Percentiles rank a stretch among this genome's conserved stretches.
Evolutionary conservation across 345 rosid species (phyloP).

Genomic region (Microthlaspi erraticum): DNA sequence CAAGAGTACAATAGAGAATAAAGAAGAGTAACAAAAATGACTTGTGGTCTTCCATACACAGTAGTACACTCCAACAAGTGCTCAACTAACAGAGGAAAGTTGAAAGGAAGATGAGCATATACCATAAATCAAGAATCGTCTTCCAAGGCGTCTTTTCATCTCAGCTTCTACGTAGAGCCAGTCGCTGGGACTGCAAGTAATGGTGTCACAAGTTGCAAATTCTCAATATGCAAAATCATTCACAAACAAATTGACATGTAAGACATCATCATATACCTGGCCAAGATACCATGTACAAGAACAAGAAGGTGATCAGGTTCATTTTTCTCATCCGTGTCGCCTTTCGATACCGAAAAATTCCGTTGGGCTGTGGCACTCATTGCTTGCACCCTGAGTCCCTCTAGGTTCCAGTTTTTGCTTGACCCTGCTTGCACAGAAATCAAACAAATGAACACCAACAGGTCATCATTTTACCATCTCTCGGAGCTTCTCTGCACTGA

Average conservation of each 20-base stretch:
- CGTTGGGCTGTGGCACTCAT: slow-evolving; percentile 69
- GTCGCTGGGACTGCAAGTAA: slow-evolving; percentile 82
- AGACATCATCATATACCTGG: slow-evolving; percentile 64
- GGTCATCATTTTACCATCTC: neutral
- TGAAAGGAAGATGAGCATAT: slow-evolving; percentile 36
- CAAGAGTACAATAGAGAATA: neutral
- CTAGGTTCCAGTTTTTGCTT: slow-evolving; percentile 54
- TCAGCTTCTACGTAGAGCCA: slow-evolving; percentile 97
- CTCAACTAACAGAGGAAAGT: slow-evolving; percentile 13
- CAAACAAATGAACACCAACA: slow-evolving; percentile 11
- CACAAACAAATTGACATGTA: neutral
- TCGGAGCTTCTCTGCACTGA: neutral
- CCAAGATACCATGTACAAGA: slow-evolving; percentile 96
- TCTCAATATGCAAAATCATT: slow-evolving; percentile 6
- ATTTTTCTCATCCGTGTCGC: slow-evolving; percentile 48
- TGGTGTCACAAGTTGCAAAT: slow-evolving; percentile 19
- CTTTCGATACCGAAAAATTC: slow-evolving; percentile 48
- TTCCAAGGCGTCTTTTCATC: slow-evolving; percentile 87
- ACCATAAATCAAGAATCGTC: slow-evolving; percentile 87
- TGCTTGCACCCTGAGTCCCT: slow-evolving; percentile 58
- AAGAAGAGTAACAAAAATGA: neutral
- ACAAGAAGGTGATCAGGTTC: slow-evolving; percentile 97
- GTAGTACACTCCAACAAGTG: slow-evolving; percentile 1
- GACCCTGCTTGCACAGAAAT: slow-evolving; percentile 46
- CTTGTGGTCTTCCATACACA: neutral